Conservation (phyloP, 805 yeast species). For the Cyberlindnera samutprakarnensis region DNA sequence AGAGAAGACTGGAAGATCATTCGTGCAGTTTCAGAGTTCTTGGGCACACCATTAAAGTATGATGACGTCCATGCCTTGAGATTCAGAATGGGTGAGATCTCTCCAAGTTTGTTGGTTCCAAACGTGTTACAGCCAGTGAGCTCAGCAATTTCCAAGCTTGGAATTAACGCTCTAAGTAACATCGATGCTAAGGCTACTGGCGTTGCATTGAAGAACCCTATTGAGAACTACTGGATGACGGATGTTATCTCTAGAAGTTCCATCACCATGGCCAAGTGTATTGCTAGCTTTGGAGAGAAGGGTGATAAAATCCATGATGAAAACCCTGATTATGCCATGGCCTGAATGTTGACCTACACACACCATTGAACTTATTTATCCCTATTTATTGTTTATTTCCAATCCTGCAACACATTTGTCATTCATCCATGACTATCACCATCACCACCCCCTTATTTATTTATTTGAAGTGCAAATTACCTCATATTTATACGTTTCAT, state of each 20-base stretch:
- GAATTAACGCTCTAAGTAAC: constrained; percentile 37
- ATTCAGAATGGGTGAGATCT: constrained; percentile 62
- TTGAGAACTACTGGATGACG: constrained; percentile 80
- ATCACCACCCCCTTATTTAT: too few relatives aligned
- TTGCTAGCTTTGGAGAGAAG: constrained; percentile 61
- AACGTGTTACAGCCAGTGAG: constrained; percentile 69
- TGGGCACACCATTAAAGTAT: constrained; percentile 65
- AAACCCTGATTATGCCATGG: constrained; percentile 22
- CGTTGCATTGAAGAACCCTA: constrained; percentile 55
- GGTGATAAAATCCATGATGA: constrained; percentile 51
- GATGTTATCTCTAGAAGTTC: constrained; percentile 83
- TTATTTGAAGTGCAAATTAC: too few relatives aligned
- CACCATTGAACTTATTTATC: too few relatives aligned
- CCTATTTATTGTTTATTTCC: constrained; percentile 12
- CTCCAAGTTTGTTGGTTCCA: constrained; percentile 74
- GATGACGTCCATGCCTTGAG: constrained; percentile 65
- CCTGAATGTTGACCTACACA: constrained; percentile 9
- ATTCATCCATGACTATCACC: too few relatives aligned
- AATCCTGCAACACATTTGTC: too few relatives aligned
- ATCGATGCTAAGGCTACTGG: constrained; percentile 35
- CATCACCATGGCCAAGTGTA: constrained; percentile 86
- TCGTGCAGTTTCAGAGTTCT: constrained; percentile 74
- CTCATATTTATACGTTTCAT: too few relatives aligned
- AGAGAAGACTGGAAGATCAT: constrained; percentile 89
- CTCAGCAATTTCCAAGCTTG: constrained; percentile 46